Evolutionary conservation across 1,284 basidiomycete species (phyloP), one percentile per base, ranked within the genome.

Genomic region (Neolentinus lepideus): DNA sequence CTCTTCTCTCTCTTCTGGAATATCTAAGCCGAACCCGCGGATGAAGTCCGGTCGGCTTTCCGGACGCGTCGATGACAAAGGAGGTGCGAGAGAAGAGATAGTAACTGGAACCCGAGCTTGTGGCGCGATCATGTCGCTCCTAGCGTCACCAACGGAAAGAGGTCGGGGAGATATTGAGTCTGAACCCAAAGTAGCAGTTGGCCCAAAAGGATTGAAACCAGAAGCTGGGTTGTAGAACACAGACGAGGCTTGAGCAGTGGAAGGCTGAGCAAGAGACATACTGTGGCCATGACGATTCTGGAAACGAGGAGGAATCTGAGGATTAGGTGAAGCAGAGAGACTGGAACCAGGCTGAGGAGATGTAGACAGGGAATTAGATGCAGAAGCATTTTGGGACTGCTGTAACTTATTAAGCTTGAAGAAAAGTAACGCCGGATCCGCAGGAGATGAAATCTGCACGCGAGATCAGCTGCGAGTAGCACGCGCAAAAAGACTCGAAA

Each of bases 321-420:
- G 64, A 54, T 66, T 71, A 9, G 83, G 80, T n/a, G 83, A 84
- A 1, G 81, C 75, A 2, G 79, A 74, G 11, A 80, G 63, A 35
- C 73, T 72, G 29, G 75, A 74, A 0, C 76, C 71, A 21, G 81
- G 80, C 57, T 85, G 83, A 1, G 87, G 87, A 10, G 87, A 90
- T 12, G 77, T 68, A 16, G 84, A 72, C 21, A 83, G 65, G 2
- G 84, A 87, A 60, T 77, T 79, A 4, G 69, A 64, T 6, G 73
- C 69, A 1, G 83, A 79, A 19, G 71, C 71, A 45, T 74, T 76
- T 62, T 89, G 88, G 0, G 85, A 79, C 67, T 85, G 83, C 61
- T 90, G 88, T 10, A 92, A 73, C 68, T 88, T 90, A 70, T 90
- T 90, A 47, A 92, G 75, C 66, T 90, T 91, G 72, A 87, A 91